Base-by-base conservation (phyloP, 805 yeast genomes). In the Nakazawaea populi region DNA sequence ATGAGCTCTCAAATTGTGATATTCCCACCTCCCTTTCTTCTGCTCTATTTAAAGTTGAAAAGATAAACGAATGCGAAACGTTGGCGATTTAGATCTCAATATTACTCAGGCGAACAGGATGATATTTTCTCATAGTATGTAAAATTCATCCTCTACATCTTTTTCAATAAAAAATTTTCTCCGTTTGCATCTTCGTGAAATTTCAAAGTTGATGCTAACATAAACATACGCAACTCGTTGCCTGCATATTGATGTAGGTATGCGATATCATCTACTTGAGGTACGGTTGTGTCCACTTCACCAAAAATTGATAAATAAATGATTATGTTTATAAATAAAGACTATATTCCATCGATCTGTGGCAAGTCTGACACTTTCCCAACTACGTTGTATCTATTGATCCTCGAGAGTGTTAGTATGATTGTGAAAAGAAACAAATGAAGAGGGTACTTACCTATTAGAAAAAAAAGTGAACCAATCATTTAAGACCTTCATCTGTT, bases 381-480 rank as follows among this genome's bases (percentile, higher is more conserved):
- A 30, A 75, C 75, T 36, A 75, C 58, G 56, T 73, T 74, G 57
- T 74, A 80, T 52, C 80, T 56, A 28, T 34, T 8, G 36, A 12
- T 18, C 24, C 24, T 18, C n/a, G 12, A 44, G 4, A 5, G 24
- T 34, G 30, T 24, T 44, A 18, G 47, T 29, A 4, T 32, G 35
- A 9, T 32, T 9, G 35, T 3, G 11, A 32, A 11, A 4, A 32
- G 2, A 8, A 10, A 11, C 9, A 30, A 28, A n/a, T 30, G 36
- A 12, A 30, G 5, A 7, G 10, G 54, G 75, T 60, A 56, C 58
- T 32, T 38, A 56, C 65, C 73, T 74, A 52, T 80, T 76, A 53
- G 77, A 73, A 61, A 87, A 89, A 55, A 74, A 74, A 12, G 79
- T 71, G 58, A 62, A 79, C 96, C 96, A 89, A 57, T 87, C 91